These are phyloP conservation scores for Monosporascus sp. DNA, from an alignment of 2,329 filamentous ascomycete genomes.

Conservation along the genomic window DNA sequence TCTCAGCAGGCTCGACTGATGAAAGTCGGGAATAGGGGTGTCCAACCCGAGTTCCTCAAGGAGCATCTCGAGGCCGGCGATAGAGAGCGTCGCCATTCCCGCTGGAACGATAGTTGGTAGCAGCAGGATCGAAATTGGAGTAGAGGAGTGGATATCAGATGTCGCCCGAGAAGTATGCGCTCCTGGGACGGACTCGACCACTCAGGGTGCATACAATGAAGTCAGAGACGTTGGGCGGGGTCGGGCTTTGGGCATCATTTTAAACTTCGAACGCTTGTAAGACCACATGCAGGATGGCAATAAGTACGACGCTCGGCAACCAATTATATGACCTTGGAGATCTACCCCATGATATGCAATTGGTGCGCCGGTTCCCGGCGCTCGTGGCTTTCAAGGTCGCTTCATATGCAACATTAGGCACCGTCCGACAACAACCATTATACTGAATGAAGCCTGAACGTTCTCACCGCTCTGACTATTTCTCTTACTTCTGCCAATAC, in stretches of 20 bases:
- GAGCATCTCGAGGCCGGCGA: constrained; percentile 55
- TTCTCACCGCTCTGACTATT: too few relatives aligned
- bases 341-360: neutral
- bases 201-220: neutral
- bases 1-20: constrained; percentile 10
- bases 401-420: neutral
- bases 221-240: neutral
- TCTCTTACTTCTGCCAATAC: too few relatives aligned
- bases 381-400: neutral
- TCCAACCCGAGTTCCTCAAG: constrained; percentile 49
- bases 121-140: neutral
- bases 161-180: neutral
- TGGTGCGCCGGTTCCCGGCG: neutral
- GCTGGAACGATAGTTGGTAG: neutral
- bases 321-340: neutral
- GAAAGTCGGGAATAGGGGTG: constrained; percentile 28
- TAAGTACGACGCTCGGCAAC: neutral
- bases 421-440: too few relatives aligned
- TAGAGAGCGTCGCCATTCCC: constrained; percentile 48
- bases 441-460: too few relatives aligned
- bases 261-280: neutral
- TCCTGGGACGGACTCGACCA: neutral
- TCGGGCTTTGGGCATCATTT: neutral
- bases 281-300: too few relatives aligned
- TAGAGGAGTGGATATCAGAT: neutral